Percentiles rank a stretch among this genome's conserved stretches.
Evolutionary conservation across 192 early-diverging fungal genomes (phyloP).

Genomic region (Backusella australiensis): DNA sequence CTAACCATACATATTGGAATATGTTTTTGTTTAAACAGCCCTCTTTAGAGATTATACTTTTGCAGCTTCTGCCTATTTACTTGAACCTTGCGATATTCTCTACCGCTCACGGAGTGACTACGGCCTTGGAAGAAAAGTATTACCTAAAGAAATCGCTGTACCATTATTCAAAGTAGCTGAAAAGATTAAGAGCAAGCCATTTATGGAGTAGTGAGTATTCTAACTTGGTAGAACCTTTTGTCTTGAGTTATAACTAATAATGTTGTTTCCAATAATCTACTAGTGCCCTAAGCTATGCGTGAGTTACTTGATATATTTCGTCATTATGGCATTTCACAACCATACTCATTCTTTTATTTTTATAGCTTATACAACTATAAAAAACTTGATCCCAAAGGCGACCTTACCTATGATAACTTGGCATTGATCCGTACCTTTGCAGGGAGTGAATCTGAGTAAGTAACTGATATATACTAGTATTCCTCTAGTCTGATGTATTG

Average conservation of each 20-base stretch:
- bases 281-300: slow-evolving; percentile 61
- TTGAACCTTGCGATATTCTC: slow-evolving; percentile 87
- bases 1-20: neutral
- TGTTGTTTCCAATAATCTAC: neutral
- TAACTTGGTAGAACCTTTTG: neutral
- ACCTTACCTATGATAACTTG: slow-evolving; percentile 66
- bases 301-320: slow-evolving; percentile 12
- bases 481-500: neutral
- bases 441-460: slow-evolving; percentile 69
- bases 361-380: slow-evolving; percentile 86
- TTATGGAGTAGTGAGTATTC: slow-evolving; percentile 62
- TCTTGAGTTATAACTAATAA: neutral
- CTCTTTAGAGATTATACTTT: slow-evolving; percentile 89
- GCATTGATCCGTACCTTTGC: slow-evolving; percentile 78
- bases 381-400: slow-evolving; percentile 54
- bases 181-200: slow-evolving; percentile 73
- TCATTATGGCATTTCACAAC: neutral
- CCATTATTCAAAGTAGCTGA: slow-evolving; percentile 69
- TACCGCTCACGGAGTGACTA: slow-evolving; percentile 69
- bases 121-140: slow-evolving; percentile 71
- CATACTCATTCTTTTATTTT: neutral
- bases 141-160: slow-evolving; percentile 78
- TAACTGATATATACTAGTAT: neutral
- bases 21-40: slow-evolving; percentile 33
- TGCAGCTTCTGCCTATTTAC: slow-evolving; percentile 80